Percentiles rank a stretch among this genome's conserved stretches.
phyloP scores from a whole-genome alignment of 331 rosid species.

The Quercus phellos region DNA sequence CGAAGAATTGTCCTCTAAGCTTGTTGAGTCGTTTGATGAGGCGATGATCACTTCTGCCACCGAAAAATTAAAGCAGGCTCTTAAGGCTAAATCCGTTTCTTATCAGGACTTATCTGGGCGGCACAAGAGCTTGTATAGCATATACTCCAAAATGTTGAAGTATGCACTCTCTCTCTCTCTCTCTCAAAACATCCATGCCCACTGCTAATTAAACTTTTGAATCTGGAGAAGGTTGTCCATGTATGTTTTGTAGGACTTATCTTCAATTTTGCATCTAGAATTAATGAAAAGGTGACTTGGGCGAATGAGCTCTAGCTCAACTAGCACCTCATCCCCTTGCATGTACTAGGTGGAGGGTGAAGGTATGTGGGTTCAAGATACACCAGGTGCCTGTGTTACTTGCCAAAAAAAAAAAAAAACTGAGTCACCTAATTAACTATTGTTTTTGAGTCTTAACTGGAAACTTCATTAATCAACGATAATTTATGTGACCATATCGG shows the following conservation, averaged over 20 bases:
- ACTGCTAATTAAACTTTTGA: not conserved
- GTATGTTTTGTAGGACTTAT: not conserved
- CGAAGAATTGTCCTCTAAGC: slow-evolving; percentile 66
- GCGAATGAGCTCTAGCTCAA: not conserved
- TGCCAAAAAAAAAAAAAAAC: no score
- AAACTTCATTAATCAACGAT: not conserved
- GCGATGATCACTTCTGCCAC: slow-evolving; percentile 67
- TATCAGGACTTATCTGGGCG: slow-evolving; percentile 82
- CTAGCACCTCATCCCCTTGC: no score
- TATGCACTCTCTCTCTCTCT: slow-evolving; percentile 28
- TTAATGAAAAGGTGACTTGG: not conserved
- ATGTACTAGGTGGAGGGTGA: no score
- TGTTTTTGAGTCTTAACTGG: not conserved
- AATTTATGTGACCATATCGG: not conserved
- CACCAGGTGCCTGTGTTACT: no score
- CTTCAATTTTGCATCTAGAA: not conserved
- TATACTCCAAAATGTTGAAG: slow-evolving; percentile 80
- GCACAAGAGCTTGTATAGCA: slow-evolving; percentile 89
- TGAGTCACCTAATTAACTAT: not conserved
- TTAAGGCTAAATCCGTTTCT: slow-evolving; percentile 66
- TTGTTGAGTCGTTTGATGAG: slow-evolving; percentile 66
- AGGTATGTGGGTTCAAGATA: no score
- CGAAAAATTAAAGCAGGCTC: slow-evolving; percentile 54
- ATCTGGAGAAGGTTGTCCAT: not conserved
- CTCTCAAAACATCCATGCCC: not conserved